phyloP scores from a whole-genome alignment of 2,329 filamentous ascomycete species.

The Botrytis aclada region DNA sequence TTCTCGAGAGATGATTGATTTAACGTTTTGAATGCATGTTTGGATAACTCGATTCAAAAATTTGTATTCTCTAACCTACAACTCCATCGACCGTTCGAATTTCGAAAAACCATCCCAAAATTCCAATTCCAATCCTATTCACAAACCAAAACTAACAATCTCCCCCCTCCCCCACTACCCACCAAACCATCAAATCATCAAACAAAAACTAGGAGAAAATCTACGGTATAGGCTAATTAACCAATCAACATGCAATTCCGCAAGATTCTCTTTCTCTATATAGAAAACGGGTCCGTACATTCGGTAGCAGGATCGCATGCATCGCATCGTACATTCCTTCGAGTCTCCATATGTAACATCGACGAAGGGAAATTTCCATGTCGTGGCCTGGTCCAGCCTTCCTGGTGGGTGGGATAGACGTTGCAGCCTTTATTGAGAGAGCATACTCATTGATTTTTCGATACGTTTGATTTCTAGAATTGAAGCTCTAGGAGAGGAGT shows the following conservation, averaged over 20 bases:
- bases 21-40: neutral
- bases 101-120: no score
- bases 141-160: no score
- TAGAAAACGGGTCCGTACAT: neutral
- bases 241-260: neutral
- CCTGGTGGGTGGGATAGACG: no score
- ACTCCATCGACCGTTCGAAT: no score
- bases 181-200: neutral
- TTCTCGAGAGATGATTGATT: neutral
- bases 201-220: neutral
- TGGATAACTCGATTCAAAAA: no score
- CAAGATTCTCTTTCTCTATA: neutral
- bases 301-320: neutral
- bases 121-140: no score
- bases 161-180: no score
- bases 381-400: neutral
- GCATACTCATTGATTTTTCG: neutral
- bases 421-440: no score
- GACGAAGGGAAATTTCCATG: neutral
- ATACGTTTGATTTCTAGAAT: neutral
- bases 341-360: neutral
- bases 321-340: neutral
- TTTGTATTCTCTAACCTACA: no score
- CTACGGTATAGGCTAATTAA: no score
- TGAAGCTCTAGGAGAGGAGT: neutral